Percentiles rank a stretch among this genome's conserved stretches.
phyloP scores from a whole-genome alignment of 148 eudicot species.

The Chenopodium berlandieri region DNA sequence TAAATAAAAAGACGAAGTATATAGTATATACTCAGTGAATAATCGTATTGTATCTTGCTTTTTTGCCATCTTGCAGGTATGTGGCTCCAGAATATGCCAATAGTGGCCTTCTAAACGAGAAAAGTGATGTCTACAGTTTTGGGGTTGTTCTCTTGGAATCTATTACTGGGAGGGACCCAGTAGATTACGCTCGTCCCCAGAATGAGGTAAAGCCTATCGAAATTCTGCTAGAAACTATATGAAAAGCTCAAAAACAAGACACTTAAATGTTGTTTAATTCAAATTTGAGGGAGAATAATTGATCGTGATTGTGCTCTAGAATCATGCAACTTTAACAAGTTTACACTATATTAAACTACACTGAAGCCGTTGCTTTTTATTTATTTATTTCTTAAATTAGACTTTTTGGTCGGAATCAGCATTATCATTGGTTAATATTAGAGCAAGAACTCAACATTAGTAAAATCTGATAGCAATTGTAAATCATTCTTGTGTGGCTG shows the following conservation, averaged over 20 bases:
- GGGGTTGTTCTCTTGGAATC: conserved; percentile 88
- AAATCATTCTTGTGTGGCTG: conserved; percentile 12
- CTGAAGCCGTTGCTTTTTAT: neutral
- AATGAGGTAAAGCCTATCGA: conserved; percentile 49
- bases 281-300: neutral
- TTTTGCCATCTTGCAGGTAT: conserved; percentile 45
- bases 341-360: neutral
- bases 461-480: conserved; percentile 1
- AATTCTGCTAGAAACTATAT: neutral
- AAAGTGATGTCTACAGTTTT: conserved; percentile 88
- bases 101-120: conserved; percentile 84
- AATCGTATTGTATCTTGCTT: neutral
- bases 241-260: neutral
- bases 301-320: neutral
- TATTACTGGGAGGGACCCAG: conserved; percentile 91
- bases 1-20: neutral
- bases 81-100: conserved; percentile 98
- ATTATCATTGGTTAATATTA: neutral
- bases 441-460: neutral
- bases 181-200: conserved; percentile 81
- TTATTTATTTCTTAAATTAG: neutral
- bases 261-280: neutral
- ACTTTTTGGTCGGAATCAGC: neutral
- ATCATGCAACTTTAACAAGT: neutral
- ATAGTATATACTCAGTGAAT: neutral